Base-by-base conservation (phyloP, 352 stramenopile genomes). In the Pythium aquatile region DNA sequence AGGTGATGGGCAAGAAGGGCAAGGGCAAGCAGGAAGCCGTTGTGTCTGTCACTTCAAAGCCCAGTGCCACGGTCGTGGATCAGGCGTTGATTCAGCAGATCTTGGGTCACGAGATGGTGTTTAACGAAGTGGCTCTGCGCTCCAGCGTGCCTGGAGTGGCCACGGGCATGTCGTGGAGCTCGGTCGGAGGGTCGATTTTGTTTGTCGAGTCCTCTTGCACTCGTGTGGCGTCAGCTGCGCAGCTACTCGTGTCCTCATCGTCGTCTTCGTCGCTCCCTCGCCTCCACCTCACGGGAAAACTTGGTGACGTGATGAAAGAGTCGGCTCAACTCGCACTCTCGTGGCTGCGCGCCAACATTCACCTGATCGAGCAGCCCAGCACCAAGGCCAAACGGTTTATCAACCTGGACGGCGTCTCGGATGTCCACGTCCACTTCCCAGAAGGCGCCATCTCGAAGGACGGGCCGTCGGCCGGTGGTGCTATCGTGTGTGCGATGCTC, bases 391-490 rank as follows among this genome's bases (percentile, higher is more conserved):
- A 59, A 3, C 73, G 69, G n/a, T 44, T 67, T 11, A 53, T 87
- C 32, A 86, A 78, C 3, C 49, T 91, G 33, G 67, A 90, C 46
- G 70, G 68, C 20, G 77, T 92, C 48, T 81, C 77, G 7, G 85
- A 90, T 55, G 73, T 97, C 7, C 89, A 97, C 59, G 72, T 97
- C 4, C 89, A 97, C 61, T 94, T 97, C 39, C 90, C 91, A 0
- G 88, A 95, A 70, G 91, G 88, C 44, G 91, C 87, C 9, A 94
- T 93, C 26, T 81, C 89, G 5, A 97, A 97, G 63, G 91, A 97
- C 56, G 88, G 91, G 5, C 90, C 91, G 11, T 96, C 86, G 3
- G 89, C 91, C 5, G 91, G 89, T 17, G 77, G 90, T 7, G 87
- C 91, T 1, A 97, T 97, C 56, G 85, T 95, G 13, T 93, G 79